Base-by-base conservation (phyloP, 495 filamentous ascomycete species). In the Neurospora pannonica region DNA sequence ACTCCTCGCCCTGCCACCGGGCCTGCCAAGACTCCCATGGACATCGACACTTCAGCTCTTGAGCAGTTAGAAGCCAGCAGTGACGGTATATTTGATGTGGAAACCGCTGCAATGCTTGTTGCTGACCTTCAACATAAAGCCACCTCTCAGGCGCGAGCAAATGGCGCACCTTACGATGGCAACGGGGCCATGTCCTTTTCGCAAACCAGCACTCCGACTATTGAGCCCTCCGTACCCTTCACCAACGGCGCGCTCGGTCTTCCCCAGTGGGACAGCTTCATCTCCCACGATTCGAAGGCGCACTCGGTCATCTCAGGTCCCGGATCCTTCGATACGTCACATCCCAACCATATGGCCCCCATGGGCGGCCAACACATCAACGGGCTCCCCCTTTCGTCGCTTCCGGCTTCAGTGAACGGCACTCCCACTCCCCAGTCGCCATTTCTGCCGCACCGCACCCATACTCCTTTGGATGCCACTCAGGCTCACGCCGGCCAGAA, bases 91-190 rank as follows among this genome's bases (percentile, higher is more conserved):
- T 93, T 97, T 81, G 95, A 98, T 85, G 90, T 98, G 83, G 96
- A 99, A 89, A 95, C 94, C 80, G 96, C 96, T 79, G 96, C 97
- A 76, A 97, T 97, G 93, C 90, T 99, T 86, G 96, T 99, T 88
- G 96, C 97, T 81, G 94, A 98, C 84, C 92, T 98, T 82, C 97
- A 97, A 86, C 94, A 98, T 84, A 97, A 97, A 85, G 95, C 96
- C 78, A 92, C 91, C 78, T 93, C 92, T 70, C 91, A 92, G 43
- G 95, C 94, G 85, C 92, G 86, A 70, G 85, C 82, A 60, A 84
- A 82, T 42, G 80, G 79, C 71, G 83, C 81, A 74, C 81, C 85
- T 71, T 93, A 92, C 82, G 91, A 94, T 76, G 85, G 88, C 78
- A 91, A 91, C 78, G 89, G 91, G 40, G 88, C 90, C 81, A 90